Conservation (phyloP, 306 rosid genomes). For the Rubus idaeus region DNA sequence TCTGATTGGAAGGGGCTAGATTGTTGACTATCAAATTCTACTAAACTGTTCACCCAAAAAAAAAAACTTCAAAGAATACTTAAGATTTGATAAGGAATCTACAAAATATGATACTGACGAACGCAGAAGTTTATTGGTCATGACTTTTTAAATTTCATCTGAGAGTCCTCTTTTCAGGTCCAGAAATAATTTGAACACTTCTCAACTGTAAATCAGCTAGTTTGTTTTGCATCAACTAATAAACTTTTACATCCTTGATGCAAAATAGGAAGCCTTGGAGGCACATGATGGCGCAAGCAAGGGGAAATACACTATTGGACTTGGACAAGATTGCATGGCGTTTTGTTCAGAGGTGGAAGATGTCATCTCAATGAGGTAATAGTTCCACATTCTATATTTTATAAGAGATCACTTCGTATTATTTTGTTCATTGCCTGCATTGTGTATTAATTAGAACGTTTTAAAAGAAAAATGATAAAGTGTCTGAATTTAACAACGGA, state of each 20-base stretch:
- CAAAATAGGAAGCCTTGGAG: slow-evolving; percentile 79
- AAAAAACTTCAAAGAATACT: background rate
- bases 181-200: background rate
- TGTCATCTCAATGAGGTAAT: slow-evolving; percentile 97
- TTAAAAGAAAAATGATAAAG: slow-evolving; percentile 5
- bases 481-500: background rate
- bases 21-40: background rate
- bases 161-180: too few relatives aligned
- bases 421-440: background rate
- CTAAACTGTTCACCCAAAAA: background rate
- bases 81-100: background rate
- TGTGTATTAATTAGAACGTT: background rate
- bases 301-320: slow-evolving; percentile 96
- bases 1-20: background rate
- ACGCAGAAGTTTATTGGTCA: background rate
- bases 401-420: background rate
- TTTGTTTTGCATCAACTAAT: slow-evolving; percentile 15
- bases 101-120: background rate
- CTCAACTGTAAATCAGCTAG: background rate
- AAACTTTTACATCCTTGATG: slow-evolving; percentile 14
- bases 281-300: slow-evolving; percentile 95
- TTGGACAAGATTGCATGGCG: slow-evolving; percentile 97
- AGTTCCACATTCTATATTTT: slow-evolving; percentile 12
- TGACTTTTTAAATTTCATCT: background rate
- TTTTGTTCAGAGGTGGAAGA: slow-evolving; percentile 94